These are phyloP conservation scores for Claviceps sp. DNA, from an alignment of 2,329 filamentous ascomycete species.

Conservation along the genomic window DNA sequence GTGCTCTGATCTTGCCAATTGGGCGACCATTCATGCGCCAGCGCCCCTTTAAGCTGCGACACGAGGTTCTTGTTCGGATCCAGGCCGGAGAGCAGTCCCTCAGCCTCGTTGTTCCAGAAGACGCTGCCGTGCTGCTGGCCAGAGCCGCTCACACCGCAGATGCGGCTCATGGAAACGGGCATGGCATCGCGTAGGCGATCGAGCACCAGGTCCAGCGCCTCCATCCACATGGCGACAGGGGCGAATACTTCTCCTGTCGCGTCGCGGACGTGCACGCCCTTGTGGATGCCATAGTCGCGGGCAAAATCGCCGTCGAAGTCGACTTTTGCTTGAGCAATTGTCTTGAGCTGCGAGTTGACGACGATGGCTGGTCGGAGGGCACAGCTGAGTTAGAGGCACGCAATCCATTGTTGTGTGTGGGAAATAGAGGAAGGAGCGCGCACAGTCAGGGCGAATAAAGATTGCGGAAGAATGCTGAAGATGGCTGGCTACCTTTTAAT, in stretches of 20 bases:
- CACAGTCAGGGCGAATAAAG: background rate
- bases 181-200: constrained; percentile 55
- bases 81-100: constrained; percentile 46
- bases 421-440: background rate
- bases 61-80: constrained; percentile 48
- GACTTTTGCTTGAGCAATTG: constrained; percentile 75
- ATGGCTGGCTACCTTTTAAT: constrained; percentile 55
- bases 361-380: constrained; percentile 56
- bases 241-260: constrained; percentile 81
- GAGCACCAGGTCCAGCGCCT: constrained; percentile 79
- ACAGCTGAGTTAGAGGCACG: background rate
- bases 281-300: constrained; percentile 62
- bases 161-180: constrained; percentile 48
- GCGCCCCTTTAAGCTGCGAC: constrained; percentile 57
- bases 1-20: constrained; percentile 99
- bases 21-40: constrained; percentile 77
- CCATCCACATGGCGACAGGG: constrained; percentile 87
- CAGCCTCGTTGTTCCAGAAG: constrained; percentile 69
- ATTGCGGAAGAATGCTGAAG: background rate
- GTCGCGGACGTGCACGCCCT: constrained; percentile 76
- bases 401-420: background rate
- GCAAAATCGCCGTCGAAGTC: constrained; percentile 82
- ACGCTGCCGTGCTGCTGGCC: constrained; percentile 98
- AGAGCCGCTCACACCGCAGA: constrained; percentile 76
- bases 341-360: constrained; percentile 68